A percentile compares a stretch with the other conserved stretches of the same genome.
These are phyloP conservation scores for Aureobasidium sp. DNA, from an alignment of 2,329 filamentous ascomycete species.

Conservation along the genomic window DNA sequence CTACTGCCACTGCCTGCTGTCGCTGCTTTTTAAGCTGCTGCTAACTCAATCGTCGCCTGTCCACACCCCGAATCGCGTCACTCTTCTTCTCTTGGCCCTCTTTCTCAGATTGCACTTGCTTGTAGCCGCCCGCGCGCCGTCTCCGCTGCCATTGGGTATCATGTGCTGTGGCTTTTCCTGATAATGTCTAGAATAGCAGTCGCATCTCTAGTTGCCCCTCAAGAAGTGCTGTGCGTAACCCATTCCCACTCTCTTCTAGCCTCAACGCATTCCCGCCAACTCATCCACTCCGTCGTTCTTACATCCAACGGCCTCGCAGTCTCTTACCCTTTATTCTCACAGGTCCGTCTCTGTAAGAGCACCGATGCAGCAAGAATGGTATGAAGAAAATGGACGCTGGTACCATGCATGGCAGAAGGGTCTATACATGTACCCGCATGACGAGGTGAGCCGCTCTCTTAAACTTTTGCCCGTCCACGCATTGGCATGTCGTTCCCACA, in stretches of 20 bases:
- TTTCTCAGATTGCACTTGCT: slow-evolving; percentile 7
- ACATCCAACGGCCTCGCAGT: slow-evolving; percentile 4
- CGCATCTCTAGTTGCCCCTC: slow-evolving; percentile 13
- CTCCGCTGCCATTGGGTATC: slow-evolving; percentile 3
- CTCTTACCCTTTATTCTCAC: neutral
- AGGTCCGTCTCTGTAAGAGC: slow-evolving; percentile 11
- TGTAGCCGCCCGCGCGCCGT: slow-evolving; percentile 7
- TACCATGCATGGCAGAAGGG: slow-evolving; percentile 15
- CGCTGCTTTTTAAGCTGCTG: slow-evolving; percentile 8
- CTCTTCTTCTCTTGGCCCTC: slow-evolving; percentile 3
- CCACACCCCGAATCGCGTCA: neutral
- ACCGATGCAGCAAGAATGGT: slow-evolving; percentile 14
- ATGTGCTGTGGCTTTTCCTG: slow-evolving; percentile 11
- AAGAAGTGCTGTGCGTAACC: slow-evolving; percentile 11
- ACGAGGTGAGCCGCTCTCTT: slow-evolving; percentile 12
- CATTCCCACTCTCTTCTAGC: neutral
- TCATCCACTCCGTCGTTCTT: neutral
- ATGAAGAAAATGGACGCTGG: slow-evolving; percentile 15
- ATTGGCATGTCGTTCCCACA: neutral
- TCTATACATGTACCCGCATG: slow-evolving; percentile 16
- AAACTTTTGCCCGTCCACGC: neutral
- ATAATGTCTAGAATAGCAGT: slow-evolving; percentile 14
- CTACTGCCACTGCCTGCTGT: slow-evolving; percentile 9
- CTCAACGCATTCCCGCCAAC: neutral
- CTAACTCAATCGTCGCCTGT: slow-evolving; percentile 8